Percentiles rank a stretch among this genome's conserved stretches.
phyloP scores from a whole-genome alignment of 2,329 filamentous ascomycete genomes.

The Claviceps cyperi region DNA sequence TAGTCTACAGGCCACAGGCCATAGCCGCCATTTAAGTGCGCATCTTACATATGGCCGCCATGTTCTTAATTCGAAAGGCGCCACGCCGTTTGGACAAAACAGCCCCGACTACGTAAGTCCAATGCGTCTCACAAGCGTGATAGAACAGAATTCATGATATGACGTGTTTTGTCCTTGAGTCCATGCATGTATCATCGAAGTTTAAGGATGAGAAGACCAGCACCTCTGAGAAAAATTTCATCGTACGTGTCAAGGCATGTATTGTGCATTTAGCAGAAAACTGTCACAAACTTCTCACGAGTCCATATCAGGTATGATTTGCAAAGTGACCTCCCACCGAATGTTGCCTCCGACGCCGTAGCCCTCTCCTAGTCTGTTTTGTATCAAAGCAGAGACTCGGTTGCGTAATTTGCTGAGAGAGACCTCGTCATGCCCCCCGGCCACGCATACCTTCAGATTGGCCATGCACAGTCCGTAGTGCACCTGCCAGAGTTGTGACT shows the following conservation, averaged over 20 bases:
- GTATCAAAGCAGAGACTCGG: slow-evolving; percentile 62
- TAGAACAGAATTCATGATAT: no score
- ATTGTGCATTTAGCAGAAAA: not conserved
- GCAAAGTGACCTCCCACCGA: slow-evolving; percentile 86
- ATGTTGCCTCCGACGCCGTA: slow-evolving; percentile 68
- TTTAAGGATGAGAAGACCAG: not conserved
- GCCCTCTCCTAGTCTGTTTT: slow-evolving; percentile 73
- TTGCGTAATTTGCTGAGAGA: slow-evolving; percentile 59
- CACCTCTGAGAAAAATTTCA: not conserved
- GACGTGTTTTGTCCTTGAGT: no score
- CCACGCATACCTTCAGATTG: slow-evolving; percentile 67
- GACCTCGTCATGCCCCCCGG: slow-evolving; percentile 50
- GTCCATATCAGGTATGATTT: slow-evolving; percentile 40
- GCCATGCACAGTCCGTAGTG: slow-evolving; percentile 96
- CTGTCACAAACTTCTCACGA: slow-evolving; percentile 6
- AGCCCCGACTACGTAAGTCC: no score
- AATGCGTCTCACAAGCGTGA: no score
- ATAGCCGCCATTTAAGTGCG: not conserved
- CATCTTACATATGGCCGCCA: not conserved
- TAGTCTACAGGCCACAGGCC: not conserved
- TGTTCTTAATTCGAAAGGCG: no score
- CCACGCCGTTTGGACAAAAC: no score
- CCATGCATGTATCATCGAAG: not conserved
- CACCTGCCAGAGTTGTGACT: slow-evolving; percentile 96
- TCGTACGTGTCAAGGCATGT: not conserved